A percentile compares a stretch with the other conserved stretches of the same genome.
Conservation (phyloP, 2,329 filamentous ascomycete species). For the Leptodontidium sp. region DNA sequence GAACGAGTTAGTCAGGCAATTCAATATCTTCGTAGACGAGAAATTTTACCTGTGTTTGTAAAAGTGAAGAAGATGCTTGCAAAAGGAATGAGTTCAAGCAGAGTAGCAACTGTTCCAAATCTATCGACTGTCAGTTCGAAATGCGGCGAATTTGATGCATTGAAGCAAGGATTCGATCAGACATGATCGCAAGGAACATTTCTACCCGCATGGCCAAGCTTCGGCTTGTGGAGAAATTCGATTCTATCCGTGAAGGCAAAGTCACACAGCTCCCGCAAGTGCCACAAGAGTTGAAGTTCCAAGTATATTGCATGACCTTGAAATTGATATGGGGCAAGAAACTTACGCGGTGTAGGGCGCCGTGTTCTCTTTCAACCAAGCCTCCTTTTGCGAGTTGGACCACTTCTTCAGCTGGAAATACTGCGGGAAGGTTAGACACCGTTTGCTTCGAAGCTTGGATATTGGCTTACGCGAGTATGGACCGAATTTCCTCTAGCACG, state of each 20-base stretch:
- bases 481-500: conserved; percentile 49
- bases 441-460: neutral
- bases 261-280: conserved; percentile 9
- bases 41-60: conserved; percentile 75
- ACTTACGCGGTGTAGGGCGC: conserved; percentile 84
- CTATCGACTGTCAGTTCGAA: conserved; percentile 55
- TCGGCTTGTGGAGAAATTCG: conserved; percentile 1
- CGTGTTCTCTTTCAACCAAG: conserved; percentile 74
- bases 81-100: conserved; percentile 86
- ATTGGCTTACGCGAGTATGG: conserved; percentile 59
- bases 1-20: conserved; percentile 25
- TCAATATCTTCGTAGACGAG: conserved; percentile 29
- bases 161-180: conserved; percentile 1
- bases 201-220: conserved; percentile 8
- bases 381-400: conserved; percentile 68
- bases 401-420: conserved; percentile 95
- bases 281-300: conserved; percentile 13
- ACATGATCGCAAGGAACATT: neutral
- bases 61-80: conserved; percentile 86
- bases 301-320: conserved; percentile 19
- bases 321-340: neutral
- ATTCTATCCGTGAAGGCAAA: neutral
- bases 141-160: conserved; percentile 11
- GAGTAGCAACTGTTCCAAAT: conserved; percentile 75
- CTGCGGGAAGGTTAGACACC: conserved; percentile 52